Conservation (phyloP, 176 grass and related monocot genomes). For the Triticum urartu region DNA sequence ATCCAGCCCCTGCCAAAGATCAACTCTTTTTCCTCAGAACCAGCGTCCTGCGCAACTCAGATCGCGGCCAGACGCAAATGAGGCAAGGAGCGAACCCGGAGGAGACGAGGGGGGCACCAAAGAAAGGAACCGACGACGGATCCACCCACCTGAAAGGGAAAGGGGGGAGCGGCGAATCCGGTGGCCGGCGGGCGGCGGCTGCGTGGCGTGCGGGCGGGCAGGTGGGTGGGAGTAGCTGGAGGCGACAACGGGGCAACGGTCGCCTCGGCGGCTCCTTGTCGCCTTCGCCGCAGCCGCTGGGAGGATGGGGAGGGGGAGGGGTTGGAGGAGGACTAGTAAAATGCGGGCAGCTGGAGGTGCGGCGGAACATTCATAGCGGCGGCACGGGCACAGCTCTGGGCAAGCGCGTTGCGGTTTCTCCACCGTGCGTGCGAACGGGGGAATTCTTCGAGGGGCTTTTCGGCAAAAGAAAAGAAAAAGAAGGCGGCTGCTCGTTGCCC, state of each 20-base stretch:
- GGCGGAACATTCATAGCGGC: constrained; percentile 26
- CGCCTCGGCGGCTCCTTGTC: not conserved
- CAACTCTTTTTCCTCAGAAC: not conserved
- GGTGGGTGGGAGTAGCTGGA: not conserved
- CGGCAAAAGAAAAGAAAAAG: not conserved
- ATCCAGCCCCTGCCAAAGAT: constrained; percentile 23
- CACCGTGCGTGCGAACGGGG: not conserved
- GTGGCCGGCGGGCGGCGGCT: not conserved
- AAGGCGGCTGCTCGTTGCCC: not conserved
- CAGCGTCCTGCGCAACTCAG: not conserved
- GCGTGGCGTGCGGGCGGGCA: not conserved
- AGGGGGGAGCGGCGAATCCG: not conserved
- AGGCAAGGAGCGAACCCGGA: not conserved
- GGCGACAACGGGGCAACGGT: constrained; percentile 10
- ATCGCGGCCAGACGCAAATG: constrained; percentile 9
- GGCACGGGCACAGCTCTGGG: not conserved
- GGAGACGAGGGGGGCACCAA: not conserved
- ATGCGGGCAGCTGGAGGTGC: constrained; percentile 1
- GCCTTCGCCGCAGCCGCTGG: not conserved
- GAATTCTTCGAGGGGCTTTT: not conserved
- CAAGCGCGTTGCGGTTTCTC: not conserved
- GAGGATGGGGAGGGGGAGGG: not conserved
- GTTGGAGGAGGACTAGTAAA: constrained; percentile 12
- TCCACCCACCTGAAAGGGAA: not conserved
- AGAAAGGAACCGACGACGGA: not conserved